phyloP scores from a whole-genome alignment of 2,329 filamentous ascomycete genomes.

The Penicillium sp. region DNA sequence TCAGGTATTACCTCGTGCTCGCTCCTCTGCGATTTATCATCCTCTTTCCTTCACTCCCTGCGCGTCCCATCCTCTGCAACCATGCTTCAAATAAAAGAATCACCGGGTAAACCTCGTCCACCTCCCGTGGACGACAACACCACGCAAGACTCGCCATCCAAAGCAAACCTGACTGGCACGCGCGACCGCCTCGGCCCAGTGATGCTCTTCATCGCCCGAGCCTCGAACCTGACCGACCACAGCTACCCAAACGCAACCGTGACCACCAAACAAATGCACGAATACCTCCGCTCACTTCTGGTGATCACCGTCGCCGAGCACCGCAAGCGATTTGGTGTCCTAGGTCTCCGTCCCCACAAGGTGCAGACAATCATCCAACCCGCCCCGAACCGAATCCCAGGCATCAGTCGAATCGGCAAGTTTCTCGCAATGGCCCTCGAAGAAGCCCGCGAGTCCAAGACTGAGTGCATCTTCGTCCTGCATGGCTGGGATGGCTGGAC shows the following conservation, averaged over 20 bases:
- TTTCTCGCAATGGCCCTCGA: not conserved
- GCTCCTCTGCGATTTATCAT: not conserved
- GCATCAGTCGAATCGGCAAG: not conserved
- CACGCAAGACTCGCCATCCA: not conserved
- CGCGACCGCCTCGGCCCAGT: not conserved
- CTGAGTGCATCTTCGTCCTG: slow-evolving; percentile 4
- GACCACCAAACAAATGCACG: not conserved
- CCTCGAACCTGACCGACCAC: not conserved
- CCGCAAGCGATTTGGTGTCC: not conserved
- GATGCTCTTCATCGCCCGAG: slow-evolving; percentile 6
- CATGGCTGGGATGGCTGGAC: slow-evolving; percentile 9
- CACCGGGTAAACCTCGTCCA: not conserved
- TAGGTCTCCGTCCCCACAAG: slow-evolving; percentile 1
- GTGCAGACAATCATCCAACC: slow-evolving; percentile 7
- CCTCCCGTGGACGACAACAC: not conserved
- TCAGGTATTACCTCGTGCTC: too few relatives aligned
- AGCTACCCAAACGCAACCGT: not conserved
- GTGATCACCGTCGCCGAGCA: slow-evolving; percentile 1
- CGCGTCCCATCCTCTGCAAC: not conserved
- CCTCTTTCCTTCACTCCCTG: not conserved
- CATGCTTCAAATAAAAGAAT: not conserved
- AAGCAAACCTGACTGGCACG: not conserved
- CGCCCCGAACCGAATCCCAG: not conserved
- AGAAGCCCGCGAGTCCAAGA: not conserved
- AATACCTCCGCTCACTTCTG: slow-evolving; percentile 4